Conservation (phyloP, 805 yeast genomes). For the Kuraishia capsulata region DNA sequence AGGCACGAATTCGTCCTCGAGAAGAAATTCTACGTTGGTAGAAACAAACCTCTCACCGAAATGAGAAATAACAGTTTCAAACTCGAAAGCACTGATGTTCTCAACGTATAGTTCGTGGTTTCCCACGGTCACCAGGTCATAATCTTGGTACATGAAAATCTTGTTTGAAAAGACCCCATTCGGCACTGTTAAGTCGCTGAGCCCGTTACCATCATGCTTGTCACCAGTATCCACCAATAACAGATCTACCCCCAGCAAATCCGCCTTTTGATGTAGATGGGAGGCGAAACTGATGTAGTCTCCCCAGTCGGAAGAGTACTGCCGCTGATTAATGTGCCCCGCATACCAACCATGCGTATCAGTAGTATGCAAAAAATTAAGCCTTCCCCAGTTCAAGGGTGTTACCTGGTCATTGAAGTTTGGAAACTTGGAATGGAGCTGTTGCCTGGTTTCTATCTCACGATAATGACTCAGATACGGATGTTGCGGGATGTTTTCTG, state of each 20-base stretch:
- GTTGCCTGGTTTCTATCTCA: slow-evolving; percentile 13
- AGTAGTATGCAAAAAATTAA: slow-evolving; percentile 89
- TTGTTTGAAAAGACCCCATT: slow-evolving; percentile 58
- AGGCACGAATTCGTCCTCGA: slow-evolving; percentile 36
- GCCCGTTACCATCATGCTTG: slow-evolving; percentile 90
- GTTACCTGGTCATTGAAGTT: slow-evolving; percentile 31
- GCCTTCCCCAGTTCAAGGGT: slow-evolving; percentile 54
- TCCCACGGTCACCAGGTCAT: slow-evolving; percentile 78
- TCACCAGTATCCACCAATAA: slow-evolving; percentile 85
- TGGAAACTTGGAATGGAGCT: slow-evolving; percentile 23
- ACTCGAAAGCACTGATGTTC: slow-evolving; percentile 59
- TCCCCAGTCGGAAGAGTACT: slow-evolving; percentile 87
- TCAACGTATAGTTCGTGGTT: slow-evolving; percentile 82
- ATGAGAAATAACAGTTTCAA: slow-evolving; percentile 43
- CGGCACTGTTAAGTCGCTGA: slow-evolving; percentile 69
- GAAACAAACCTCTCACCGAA: slow-evolving; percentile 60
- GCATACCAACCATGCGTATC: slow-evolving; percentile 97
- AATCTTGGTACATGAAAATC: slow-evolving; percentile 55
- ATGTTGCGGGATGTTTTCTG: background rate
- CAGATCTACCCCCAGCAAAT: slow-evolving; percentile 45
- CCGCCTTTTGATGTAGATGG: slow-evolving; percentile 38
- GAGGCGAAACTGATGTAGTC: slow-evolving; percentile 66
- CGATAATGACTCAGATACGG: background rate
- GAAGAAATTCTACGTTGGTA: slow-evolving; percentile 58
- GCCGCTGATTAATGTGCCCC: slow-evolving; percentile 75